These are phyloP conservation scores for Ashbya aceris DNA, from an alignment of 1,139 yeast species.

Conservation along the genomic window DNA sequence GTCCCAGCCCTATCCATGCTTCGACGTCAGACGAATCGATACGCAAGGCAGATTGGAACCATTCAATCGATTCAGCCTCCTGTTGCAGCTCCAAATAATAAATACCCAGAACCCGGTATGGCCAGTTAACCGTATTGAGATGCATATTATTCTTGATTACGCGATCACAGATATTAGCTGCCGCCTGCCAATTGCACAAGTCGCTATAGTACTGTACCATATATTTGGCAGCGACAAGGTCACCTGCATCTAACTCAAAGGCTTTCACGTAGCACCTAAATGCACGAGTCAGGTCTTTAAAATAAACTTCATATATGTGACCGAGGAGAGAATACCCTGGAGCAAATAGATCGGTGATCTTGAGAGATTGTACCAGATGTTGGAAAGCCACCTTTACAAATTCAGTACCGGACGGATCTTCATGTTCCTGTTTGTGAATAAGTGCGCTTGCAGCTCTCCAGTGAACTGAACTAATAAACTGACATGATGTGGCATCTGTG, in stretches of 20 bases:
- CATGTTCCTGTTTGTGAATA: constrained; percentile 27
- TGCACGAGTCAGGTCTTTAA: constrained; percentile 57
- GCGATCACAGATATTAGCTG: constrained; percentile 61
- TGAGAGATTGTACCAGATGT: constrained; percentile 52
- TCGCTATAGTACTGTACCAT: constrained; percentile 61
- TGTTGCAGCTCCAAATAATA: constrained; percentile 64
- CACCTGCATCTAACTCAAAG: constrained; percentile 75
- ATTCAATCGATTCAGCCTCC: constrained; percentile 73
- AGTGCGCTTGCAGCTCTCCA: constrained; percentile 71
- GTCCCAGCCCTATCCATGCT: constrained; percentile 93
- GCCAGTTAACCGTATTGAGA: constrained; percentile 56
- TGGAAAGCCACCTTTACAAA: constrained; percentile 38
- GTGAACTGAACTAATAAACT: constrained; percentile 47
- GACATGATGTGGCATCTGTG: constrained; percentile 43
- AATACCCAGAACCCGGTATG: constrained; percentile 78
- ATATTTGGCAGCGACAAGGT: constrained; percentile 62
- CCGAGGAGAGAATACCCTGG: constrained; percentile 80
- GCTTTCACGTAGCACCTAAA: constrained; percentile 85
- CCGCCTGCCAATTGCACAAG: constrained; percentile 73
- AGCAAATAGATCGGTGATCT: constrained; percentile 55
- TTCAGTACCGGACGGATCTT: constrained; percentile 20
- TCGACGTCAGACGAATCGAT: constrained; percentile 56
- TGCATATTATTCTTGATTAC: constrained; percentile 53
- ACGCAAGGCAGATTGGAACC: constrained; percentile 80
- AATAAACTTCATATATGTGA: constrained; percentile 47